Evolutionary conservation across 768 basidiomycete species (phyloP).

Genomic region (Polyporus arcularius): DNA sequence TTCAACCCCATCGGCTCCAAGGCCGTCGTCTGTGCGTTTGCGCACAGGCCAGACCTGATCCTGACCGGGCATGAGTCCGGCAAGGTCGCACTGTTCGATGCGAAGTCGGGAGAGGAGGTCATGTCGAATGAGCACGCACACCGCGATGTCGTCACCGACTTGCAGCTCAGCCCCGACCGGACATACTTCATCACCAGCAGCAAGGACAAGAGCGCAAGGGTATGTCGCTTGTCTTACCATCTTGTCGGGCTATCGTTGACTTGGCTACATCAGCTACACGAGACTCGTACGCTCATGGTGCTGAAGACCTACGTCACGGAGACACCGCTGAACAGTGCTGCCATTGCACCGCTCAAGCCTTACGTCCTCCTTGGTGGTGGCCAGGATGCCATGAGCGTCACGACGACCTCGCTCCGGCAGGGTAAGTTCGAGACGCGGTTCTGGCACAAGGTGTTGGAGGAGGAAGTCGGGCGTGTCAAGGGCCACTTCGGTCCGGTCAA

Average conservation of each 20-base stretch:
- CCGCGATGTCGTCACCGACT: conserved; percentile 83
- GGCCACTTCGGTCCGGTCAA: conserved; percentile 98
- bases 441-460: conserved; percentile 97
- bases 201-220: conserved; percentile 96
- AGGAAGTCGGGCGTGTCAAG: conserved; percentile 95
- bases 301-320: conserved; percentile 94
- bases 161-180: conserved; percentile 87
- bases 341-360: conserved; percentile 79
- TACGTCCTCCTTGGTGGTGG: conserved; percentile 96
- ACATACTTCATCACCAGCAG: conserved; percentile 95
- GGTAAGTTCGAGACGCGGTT: conserved; percentile 98
- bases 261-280: conserved; percentile 62
- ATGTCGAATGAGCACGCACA: conserved; percentile 86
- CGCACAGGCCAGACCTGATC: conserved; percentile 72
- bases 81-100: conserved; percentile 90
- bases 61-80: conserved; percentile 97
- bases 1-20: conserved; percentile 93
- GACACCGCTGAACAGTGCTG: conserved; percentile 93
- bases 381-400: conserved; percentile 97
- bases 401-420: conserved; percentile 89
- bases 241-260: not conserved
- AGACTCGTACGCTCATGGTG: conserved; percentile 83
- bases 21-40: conserved; percentile 95
- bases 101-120: conserved; percentile 83
- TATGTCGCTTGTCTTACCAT: conserved; percentile 38